Conservation (phyloP, 495 filamentous ascomycete species). For the Hyaloscypha bicolor region DNA sequence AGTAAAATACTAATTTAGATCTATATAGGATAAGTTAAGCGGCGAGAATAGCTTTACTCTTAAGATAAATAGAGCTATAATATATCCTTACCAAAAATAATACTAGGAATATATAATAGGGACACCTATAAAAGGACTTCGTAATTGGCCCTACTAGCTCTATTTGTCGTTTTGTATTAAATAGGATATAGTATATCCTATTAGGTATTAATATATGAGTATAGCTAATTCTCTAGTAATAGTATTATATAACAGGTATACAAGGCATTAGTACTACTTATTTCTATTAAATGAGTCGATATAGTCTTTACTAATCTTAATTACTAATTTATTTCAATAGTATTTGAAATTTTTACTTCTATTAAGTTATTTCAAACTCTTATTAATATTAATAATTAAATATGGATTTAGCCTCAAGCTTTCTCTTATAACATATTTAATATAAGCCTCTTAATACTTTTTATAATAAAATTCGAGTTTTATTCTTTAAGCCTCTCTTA, state of each 20-base stretch:
- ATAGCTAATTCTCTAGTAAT: constrained; percentile 12
- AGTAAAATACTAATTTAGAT: no score
- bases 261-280: neutral
- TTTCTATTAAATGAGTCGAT: constrained; percentile 15
- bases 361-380: constrained; percentile 15
- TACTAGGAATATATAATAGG: constrained; percentile 8
- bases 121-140: neutral
- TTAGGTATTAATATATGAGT: neutral
- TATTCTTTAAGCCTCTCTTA: constrained; percentile 23
- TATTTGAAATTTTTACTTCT: constrained; percentile 17
- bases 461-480: constrained; percentile 26
- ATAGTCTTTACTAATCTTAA: constrained; percentile 14
- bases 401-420: constrained; percentile 23
- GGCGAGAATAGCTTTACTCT: no score
- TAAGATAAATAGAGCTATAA: no score
- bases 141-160: neutral
- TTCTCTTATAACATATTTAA: constrained; percentile 21
- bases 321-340: constrained; percentile 16
- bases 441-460: constrained; percentile 26
- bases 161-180: neutral
- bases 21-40: no score
- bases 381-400: neutral
- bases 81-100: neutral
- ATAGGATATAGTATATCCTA: neutral
- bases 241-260: constrained; percentile 7